A percentile compares a stretch with the other conserved stretches of the same genome.
phyloP scores from a whole-genome alignment of 2,329 filamentous ascomycete genomes.

The Bimuria novae-zelandiae region DNA sequence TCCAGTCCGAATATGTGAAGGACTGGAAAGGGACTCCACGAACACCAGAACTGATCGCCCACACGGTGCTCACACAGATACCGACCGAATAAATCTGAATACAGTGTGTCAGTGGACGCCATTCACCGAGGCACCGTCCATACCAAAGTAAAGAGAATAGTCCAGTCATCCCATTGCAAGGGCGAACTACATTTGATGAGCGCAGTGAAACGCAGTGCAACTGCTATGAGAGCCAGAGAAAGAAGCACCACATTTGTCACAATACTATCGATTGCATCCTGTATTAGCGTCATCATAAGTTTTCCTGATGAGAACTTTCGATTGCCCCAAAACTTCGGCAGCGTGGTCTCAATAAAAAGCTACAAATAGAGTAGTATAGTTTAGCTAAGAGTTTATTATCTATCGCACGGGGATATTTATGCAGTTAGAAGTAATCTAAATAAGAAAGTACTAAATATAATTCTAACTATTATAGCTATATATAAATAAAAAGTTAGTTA shows the following conservation, averaged over 20 bases:
- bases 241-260: neutral
- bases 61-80: neutral
- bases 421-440: no score
- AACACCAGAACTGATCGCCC: neutral
- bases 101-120: neutral
- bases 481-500: no score
- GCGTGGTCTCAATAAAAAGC: no score
- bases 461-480: no score
- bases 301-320: no score
- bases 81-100: neutral
- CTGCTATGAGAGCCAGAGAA: neutral
- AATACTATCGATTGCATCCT: neutral
- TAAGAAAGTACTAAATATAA: no score
- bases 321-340: no score
- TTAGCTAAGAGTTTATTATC: no score
- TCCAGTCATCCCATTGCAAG: neutral
- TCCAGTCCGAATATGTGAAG: neutral
- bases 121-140: no score
- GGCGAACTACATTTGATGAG: neutral
- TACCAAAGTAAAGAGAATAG: neutral
- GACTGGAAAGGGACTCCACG: neutral
- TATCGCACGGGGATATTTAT: no score
- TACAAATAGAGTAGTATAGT: no score
- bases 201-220: neutral
- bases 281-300: no score